phyloP scores from a whole-genome alignment of 331 rosid genomes.

The Quercus lobata region DNA sequence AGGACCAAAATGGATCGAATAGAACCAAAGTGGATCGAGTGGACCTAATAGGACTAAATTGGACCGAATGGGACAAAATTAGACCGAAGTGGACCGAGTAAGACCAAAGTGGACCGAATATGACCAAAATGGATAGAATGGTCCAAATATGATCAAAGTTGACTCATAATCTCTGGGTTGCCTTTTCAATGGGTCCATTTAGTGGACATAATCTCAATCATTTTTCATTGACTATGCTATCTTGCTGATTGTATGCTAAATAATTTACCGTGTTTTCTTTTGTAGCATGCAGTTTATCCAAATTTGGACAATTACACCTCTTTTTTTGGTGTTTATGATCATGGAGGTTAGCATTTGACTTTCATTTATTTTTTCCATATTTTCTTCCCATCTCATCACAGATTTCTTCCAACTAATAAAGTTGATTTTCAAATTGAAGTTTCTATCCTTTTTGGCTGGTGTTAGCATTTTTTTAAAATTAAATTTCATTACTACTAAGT shows the following conservation, averaged over 20 bases:
- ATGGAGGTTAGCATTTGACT: conserved; percentile 64
- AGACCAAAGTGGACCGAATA: no score
- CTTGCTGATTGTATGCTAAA: background rate
- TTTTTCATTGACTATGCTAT: background rate
- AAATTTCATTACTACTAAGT: background rate
- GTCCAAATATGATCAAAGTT: no score
- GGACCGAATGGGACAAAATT: no score
- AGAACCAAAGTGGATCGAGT: no score
- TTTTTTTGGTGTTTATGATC: conserved; percentile 89
- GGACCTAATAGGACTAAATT: no score
- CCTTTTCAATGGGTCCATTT: background rate
- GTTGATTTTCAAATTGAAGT: background rate
- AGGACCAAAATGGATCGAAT: no score
- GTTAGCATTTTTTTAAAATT: background rate
- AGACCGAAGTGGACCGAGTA: no score
- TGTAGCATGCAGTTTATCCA: conserved; percentile 82
- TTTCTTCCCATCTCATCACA: background rate
- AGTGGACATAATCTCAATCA: background rate
- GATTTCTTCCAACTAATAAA: background rate
- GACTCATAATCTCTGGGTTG: background rate
- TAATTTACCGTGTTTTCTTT: conserved; percentile 10
- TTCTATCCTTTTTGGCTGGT: background rate
- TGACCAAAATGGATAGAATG: no score
- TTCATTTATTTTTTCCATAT: background rate
- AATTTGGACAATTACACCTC: conserved; percentile 73